Conservation (phyloP, 2,329 filamentous ascomycete species). For the Diaporthe vaccinii region DNA sequence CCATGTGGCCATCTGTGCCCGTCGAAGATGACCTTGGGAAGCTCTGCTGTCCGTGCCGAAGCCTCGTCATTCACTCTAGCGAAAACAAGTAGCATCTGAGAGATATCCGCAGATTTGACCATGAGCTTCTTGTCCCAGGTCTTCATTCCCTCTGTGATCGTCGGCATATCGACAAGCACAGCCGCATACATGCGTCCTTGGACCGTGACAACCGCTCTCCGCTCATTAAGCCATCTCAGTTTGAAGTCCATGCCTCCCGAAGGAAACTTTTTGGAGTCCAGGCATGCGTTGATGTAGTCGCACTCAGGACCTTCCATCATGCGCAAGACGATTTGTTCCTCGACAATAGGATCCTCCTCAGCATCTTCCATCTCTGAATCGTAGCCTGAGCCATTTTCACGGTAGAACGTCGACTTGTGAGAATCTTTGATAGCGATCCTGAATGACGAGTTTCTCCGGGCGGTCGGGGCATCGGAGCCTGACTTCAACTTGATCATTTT, state of each 20-base stretch:
- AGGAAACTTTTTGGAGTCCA: slow-evolving; percentile 40
- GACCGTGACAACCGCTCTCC: slow-evolving; percentile 80
- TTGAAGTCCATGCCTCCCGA: slow-evolving; percentile 80
- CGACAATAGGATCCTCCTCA: slow-evolving; percentile 88
- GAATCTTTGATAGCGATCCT: slow-evolving; percentile 54
- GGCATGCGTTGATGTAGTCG: slow-evolving; percentile 73
- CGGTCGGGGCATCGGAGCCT: slow-evolving; percentile 52
- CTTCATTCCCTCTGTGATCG: slow-evolving; percentile 92
- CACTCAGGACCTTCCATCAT: slow-evolving; percentile 90
- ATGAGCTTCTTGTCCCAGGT: slow-evolving; percentile 90
- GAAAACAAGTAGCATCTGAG: slow-evolving; percentile 88
- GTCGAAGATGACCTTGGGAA: slow-evolving; percentile 79
- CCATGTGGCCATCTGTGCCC: slow-evolving; percentile 86
- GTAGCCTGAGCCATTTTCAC: slow-evolving; percentile 88
- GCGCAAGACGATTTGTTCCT: slow-evolving; percentile 90
- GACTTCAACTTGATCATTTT: slow-evolving; percentile 52
- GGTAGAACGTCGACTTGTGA: slow-evolving; percentile 60
- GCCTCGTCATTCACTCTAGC: slow-evolving; percentile 74
- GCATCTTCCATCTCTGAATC: slow-evolving; percentile 95
- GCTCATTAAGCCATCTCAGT: slow-evolving; percentile 84
- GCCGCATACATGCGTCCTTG: slow-evolving; percentile 81
- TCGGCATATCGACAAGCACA: slow-evolving; percentile 85
- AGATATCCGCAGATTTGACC: slow-evolving; percentile 90
- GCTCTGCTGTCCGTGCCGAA: slow-evolving; percentile 74
- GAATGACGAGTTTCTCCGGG: slow-evolving; percentile 34